These are phyloP conservation scores for Suillus luteus DNA, from an alignment of 768 basidiomycete species.

Conservation along the genomic window DNA sequence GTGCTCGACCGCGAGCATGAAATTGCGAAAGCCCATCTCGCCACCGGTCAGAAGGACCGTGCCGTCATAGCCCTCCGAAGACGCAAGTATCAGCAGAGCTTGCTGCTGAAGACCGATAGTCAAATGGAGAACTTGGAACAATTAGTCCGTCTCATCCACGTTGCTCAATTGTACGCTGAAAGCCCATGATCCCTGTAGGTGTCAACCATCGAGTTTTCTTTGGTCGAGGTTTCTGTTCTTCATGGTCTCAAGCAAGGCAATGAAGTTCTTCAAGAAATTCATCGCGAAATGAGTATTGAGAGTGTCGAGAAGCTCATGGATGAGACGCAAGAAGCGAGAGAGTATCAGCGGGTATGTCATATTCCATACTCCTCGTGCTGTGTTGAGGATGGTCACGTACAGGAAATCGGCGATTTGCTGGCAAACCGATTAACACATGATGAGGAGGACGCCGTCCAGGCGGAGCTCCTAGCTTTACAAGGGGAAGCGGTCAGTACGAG, in stretches of 20 bases:
- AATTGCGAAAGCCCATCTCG: slow-evolving; percentile 84
- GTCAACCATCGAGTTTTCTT: slow-evolving; percentile 93
- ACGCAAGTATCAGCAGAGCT: slow-evolving; percentile 90
- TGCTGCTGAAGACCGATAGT: slow-evolving; percentile 84
- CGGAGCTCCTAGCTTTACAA: slow-evolving; percentile 74
- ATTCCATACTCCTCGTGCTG: not conserved
- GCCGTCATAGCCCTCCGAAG: slow-evolving; percentile 86
- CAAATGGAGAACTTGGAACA: slow-evolving; percentile 90
- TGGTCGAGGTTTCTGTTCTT: slow-evolving; percentile 89
- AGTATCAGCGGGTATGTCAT: slow-evolving; percentile 76
- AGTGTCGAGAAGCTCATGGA: slow-evolving; percentile 92
- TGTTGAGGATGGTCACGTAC: slow-evolving; percentile 6
- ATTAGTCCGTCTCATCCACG: slow-evolving; percentile 53
- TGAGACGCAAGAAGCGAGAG: slow-evolving; percentile 90
- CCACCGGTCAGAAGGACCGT: slow-evolving; percentile 80
- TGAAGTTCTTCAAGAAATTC: slow-evolving; percentile 89
- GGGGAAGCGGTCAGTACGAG: slow-evolving; percentile 49
- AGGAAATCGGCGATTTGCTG: slow-evolving; percentile 94
- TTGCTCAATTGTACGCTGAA: slow-evolving; percentile 2
- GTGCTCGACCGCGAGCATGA: slow-evolving; percentile 86
- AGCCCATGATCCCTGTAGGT: slow-evolving; percentile 53
- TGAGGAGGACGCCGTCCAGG: slow-evolving; percentile 93
- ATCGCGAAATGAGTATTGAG: slow-evolving; percentile 91
- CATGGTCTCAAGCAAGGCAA: slow-evolving; percentile 94
- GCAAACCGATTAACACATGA: slow-evolving; percentile 79